Evolutionary conservation across 257 asterid species (phyloP).

Genomic region (Solanum habrochaites): DNA sequence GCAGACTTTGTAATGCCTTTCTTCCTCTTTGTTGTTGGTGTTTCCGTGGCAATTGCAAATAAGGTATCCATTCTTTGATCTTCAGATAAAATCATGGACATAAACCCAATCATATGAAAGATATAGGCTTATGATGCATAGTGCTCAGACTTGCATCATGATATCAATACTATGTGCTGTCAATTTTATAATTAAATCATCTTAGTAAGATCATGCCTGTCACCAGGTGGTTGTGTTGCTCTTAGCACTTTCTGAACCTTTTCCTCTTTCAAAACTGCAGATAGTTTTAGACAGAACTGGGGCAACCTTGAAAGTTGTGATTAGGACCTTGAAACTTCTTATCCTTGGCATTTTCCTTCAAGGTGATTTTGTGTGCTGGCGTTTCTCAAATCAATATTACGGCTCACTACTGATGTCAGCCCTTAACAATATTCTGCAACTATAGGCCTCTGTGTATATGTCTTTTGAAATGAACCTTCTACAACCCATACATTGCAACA

Average conservation of each 20-base stretch:
- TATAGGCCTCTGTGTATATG: not conserved
- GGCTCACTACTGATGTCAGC: not conserved
- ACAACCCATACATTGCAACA: not conserved
- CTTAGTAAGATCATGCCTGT: not conserved
- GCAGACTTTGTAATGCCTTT: slow-evolving; percentile 94
- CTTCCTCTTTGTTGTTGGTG: slow-evolving; percentile 77
- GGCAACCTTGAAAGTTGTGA: slow-evolving; percentile 50
- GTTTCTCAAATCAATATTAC: not conserved
- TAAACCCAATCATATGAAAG: not conserved
- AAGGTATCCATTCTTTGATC: slow-evolving; percentile 33
- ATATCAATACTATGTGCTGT: not conserved
- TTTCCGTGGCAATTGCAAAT: slow-evolving; percentile 59
- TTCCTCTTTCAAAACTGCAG: slow-evolving; percentile 23
- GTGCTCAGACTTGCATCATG: not conserved
- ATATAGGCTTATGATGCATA: not conserved
- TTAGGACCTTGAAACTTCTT: slow-evolving; percentile 55
- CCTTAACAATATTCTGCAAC: not conserved
- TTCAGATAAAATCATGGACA: not conserved
- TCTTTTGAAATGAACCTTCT: not conserved
- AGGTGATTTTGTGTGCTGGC: slow-evolving; percentile 26
- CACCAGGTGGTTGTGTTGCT: not conserved
- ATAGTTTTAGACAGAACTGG: slow-evolving; percentile 37
- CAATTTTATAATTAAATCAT: not conserved
- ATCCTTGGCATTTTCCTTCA: slow-evolving; percentile 75
- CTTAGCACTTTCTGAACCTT: not conserved